Conservation (phyloP, 495 filamentous ascomycete genomes). For the Penicillium simplicissimum region DNA sequence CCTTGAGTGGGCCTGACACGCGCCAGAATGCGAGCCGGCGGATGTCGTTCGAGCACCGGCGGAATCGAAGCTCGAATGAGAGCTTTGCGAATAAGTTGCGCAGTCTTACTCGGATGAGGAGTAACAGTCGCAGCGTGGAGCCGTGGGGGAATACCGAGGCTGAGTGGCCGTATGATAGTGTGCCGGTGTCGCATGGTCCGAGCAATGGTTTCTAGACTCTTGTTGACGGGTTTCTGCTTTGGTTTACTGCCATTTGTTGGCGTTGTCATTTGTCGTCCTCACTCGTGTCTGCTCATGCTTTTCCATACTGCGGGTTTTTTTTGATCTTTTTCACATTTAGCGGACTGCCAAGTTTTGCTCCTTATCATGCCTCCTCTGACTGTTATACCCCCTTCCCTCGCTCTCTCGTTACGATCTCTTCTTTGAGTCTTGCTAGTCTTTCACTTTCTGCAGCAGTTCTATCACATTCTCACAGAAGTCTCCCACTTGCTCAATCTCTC, state of each 20-base stretch:
- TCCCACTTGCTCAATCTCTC: neutral
- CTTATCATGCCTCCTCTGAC: neutral
- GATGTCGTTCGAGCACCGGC: conserved; percentile 58
- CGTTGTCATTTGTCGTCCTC: neutral
- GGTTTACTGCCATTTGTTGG: neutral
- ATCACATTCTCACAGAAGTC: neutral
- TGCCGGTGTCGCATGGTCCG: conserved; percentile 13
- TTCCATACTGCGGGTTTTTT: neutral
- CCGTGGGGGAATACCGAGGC: conserved; percentile 28
- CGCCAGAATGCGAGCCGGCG: conserved; percentile 29
- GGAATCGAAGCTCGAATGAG: conserved; percentile 67
- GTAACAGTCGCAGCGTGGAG: conserved; percentile 58
- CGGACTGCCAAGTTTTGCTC: neutral
- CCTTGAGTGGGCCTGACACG: conserved; percentile 27
- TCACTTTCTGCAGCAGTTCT: neutral
- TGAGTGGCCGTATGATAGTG: conserved; percentile 37
- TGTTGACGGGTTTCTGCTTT: neutral
- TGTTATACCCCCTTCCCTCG: neutral
- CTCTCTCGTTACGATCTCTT: neutral
- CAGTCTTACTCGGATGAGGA: conserved; percentile 68
- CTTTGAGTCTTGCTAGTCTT: neutral
- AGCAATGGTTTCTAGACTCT: conserved; percentile 3
- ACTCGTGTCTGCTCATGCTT: neutral
- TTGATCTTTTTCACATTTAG: neutral
- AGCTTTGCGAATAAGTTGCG: conserved; percentile 64